Evolutionary conservation across 306 rosid species (phyloP).

Genomic region (Aeschynomene evenia): DNA sequence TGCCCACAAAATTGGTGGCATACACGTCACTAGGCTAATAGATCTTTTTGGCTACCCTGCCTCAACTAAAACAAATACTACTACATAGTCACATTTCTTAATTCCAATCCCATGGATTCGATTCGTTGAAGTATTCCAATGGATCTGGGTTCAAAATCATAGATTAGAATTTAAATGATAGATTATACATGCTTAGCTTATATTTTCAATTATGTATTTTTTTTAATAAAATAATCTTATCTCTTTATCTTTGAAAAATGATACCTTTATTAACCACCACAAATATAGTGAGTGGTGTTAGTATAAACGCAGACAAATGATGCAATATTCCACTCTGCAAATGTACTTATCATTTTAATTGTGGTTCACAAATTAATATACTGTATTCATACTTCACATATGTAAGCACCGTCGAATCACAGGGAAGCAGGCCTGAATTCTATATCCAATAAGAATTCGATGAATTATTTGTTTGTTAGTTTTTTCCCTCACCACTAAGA

Average conservation of each 20-base stretch:
- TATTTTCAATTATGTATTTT: constrained; percentile 8
- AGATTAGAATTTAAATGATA: constrained; percentile 1
- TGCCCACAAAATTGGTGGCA: constrained; percentile 49
- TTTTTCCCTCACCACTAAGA: constrained; percentile 4
- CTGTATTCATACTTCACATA: background rate
- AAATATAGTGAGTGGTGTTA: constrained; percentile 32
- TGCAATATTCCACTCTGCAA: constrained; percentile 47
- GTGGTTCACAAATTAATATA: constrained; percentile 23
- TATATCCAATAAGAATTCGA: constrained; percentile 15
- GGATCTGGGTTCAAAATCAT: background rate
- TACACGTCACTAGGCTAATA: constrained; percentile 42
- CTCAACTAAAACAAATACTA: constrained; percentile 6
- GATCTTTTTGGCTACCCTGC: constrained; percentile 7
- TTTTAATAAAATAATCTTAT: constrained; percentile 31
- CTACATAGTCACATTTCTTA: constrained; percentile 14
- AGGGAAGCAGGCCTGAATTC: constrained; percentile 23
- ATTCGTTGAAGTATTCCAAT: constrained; percentile 19
- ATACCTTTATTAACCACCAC: constrained; percentile 38
- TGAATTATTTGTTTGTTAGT: constrained; percentile 8
- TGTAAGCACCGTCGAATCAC: constrained; percentile 28
- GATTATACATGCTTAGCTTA: constrained; percentile 1
- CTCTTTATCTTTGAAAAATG: constrained; percentile 31
- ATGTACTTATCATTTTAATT: constrained; percentile 35
- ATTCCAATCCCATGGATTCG: constrained; percentile 9
- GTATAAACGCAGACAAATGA: constrained; percentile 45